phyloP scores from a whole-genome alignment of 2,329 filamentous ascomycete genomes.

The Aspergillaceae sp. region DNA sequence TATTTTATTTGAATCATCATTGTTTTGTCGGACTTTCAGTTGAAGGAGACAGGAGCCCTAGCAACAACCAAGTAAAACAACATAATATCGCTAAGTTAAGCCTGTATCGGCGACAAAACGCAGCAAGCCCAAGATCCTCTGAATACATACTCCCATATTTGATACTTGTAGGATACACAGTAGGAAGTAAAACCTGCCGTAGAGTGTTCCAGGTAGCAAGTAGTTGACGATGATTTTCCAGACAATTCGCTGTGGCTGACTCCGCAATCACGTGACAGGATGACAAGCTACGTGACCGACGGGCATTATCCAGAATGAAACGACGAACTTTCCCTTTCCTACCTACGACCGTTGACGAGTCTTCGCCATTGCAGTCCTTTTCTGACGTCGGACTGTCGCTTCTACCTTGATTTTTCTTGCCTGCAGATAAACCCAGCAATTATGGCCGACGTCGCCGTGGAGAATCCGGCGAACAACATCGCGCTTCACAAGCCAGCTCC shows the following conservation, averaged over 20 bases:
- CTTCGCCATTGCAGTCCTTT: background rate
- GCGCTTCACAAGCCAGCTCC: conserved; percentile 70
- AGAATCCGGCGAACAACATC: conserved; percentile 66
- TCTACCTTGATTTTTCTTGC: background rate
- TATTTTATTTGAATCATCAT: no score
- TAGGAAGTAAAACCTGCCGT: no score
- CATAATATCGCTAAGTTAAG: no score
- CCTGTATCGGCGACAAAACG: no score
- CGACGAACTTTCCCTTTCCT: conserved; percentile 1
- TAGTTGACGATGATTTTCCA: background rate
- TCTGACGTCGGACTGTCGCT: background rate
- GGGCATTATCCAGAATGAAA: conserved; percentile 1
- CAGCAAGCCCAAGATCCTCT: no score
- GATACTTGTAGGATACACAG: no score
- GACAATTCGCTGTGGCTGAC: background rate
- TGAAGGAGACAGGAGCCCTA: no score
- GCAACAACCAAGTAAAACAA: no score
- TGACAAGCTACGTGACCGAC: background rate
- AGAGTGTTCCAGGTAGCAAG: background rate
- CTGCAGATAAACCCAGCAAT: conserved; percentile 10
- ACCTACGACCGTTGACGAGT: conserved; percentile 5
- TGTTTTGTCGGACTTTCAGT: background rate
- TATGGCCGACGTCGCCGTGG: conserved; percentile 84
- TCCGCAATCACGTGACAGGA: background rate
- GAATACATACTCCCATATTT: no score